Evolutionary conservation across 2,329 filamentous ascomycete genomes (phyloP), one percentile per base, ranked within the genome.

Genomic region (Microcyclospora tardicrescens): DNA sequence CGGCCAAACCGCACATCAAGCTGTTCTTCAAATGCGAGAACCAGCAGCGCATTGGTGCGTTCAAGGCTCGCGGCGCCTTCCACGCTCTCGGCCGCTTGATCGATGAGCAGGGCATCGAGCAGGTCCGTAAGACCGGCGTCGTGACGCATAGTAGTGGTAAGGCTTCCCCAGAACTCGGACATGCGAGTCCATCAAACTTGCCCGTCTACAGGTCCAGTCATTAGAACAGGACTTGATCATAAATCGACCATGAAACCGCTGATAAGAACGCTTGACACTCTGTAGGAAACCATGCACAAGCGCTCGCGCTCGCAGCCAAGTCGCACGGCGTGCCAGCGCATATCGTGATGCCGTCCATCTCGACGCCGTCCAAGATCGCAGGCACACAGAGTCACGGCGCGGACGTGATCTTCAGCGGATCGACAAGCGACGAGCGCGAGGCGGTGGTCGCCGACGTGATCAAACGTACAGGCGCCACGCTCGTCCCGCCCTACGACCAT

Each of bases 1-100:
- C 78, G 0, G 75, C 81, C 1, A 64, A 58, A 3, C 85, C 85
- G 0, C 73, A 64, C 36, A 65, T 94, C 30, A 69, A 76, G 10
- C 69, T 96, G 37, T 91, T 84, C 67, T 93, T 96, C 73, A 96
- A 96, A 66, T 93, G 85, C 61, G 89, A 96, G 68, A 95, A 95
- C 61, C 67, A 84, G 42, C 91, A 96, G 66, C 77, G 78, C 39
- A 77, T 93, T 39, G 91, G 89, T 37, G 89, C 89, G 1, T 96
- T 96, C 68, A 96, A 96, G 65, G 81, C 78, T 12, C 70, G 89
- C 6, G 91, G 89, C 5, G 89, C 87, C 0, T 95, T 94, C 51
- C 84, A 95, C 61, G 86, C 87, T 1, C 57, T 94, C 29, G 71
- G 77, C 52, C 64, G 81, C 40, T 62, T 94, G 54, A 76, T 80